Evolutionary conservation across 192 early-diverging fungal species (phyloP).

Genomic region (Backusella parvicylindrica): DNA sequence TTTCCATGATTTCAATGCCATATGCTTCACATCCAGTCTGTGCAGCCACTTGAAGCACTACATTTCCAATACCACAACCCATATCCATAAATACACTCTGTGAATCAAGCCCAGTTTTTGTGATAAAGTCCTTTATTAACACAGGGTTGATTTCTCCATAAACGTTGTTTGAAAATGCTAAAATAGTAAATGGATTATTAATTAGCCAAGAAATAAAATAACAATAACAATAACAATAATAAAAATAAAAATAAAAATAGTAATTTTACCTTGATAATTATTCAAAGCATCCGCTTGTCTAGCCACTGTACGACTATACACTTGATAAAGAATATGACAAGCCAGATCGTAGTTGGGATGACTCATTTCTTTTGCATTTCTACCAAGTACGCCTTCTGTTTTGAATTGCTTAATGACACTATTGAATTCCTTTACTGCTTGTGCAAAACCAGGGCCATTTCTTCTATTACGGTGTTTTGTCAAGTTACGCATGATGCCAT

Average conservation of each 20-base stretch:
- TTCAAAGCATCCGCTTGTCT: slow-evolving; percentile 70
- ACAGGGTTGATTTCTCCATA: slow-evolving; percentile 92
- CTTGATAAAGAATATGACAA: slow-evolving; percentile 81
- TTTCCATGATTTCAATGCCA: slow-evolving; percentile 93
- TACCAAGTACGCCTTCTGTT: slow-evolving; percentile 26
- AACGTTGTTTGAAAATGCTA: slow-evolving; percentile 89
- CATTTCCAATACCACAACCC: slow-evolving; percentile 94
- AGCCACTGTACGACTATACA: slow-evolving; percentile 85
- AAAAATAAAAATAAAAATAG: background rate
- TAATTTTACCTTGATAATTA: slow-evolving; percentile 56
- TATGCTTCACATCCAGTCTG: slow-evolving; percentile 76
- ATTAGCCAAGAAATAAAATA: slow-evolving; percentile 14
- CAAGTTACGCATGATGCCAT: slow-evolving; percentile 72
- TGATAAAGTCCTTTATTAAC: slow-evolving; percentile 83
- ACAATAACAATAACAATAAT: background rate
- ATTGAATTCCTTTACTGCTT: slow-evolving; percentile 74
- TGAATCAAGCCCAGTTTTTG: slow-evolving; percentile 57
- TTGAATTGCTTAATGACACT: slow-evolving; percentile 45
- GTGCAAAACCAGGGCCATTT: slow-evolving; percentile 61
- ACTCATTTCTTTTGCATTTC: slow-evolving; percentile 28
- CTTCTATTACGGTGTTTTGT: slow-evolving; percentile 75
- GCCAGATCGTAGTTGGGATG: slow-evolving; percentile 65
- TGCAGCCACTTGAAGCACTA: slow-evolving; percentile 93
- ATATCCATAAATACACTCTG: slow-evolving; percentile 87
- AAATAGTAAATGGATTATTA: background rate